Evolutionary conservation across 2,329 filamentous ascomycete species (phyloP), one percentile per base, ranked within the genome.

Genomic region (Fusarium gaditjirri): DNA sequence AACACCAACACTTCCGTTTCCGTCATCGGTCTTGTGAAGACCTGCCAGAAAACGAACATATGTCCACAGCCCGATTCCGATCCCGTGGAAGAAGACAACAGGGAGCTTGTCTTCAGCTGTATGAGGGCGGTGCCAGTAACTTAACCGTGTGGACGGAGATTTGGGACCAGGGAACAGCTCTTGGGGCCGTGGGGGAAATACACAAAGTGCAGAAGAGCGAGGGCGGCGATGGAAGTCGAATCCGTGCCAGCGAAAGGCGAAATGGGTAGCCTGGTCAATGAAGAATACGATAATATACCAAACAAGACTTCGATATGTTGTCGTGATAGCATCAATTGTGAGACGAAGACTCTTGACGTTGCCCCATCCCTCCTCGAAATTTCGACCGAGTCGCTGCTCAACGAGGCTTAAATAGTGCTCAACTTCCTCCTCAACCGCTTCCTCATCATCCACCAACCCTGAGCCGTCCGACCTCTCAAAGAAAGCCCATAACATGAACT

Each of bases 401-500:
- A 90, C 79, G n/a, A 81, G 79, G 69, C 83, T 81, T 29, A 92
- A 75, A 63, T 84, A 86, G 33, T 79, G 79, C 17, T 86, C 81
- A n/a, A 87, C 66, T 60, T 88, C 85, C 1, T 77, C 74, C 6
- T 80, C 74, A 10, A 83, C 77, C 10, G 84, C 82, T 1, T 77
- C 73, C 6, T 63, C 47, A n/a, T 69, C 68, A 19, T 65, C 61
- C 21, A 55, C 54, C 9, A 55, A 6, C 6, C n/a, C 56, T 53
- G 47, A 43, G 11, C 57, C 79, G 5, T 80, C 80, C 0, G 79
- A 80, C 10, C 66, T 76, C 52, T 91, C 89, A 65, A 91, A 88
- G 75, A 93, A 89, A 2, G 88, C 90, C 92, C 92, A 94, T 13
- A 87, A 83, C 27, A 92, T 79, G 73, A 92, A 93, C 68, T 92